Evolutionary conservation across 768 basidiomycete species (phyloP), one percentile per base, ranked within the genome.

Genomic region (Pleurotus ostreatus): DNA sequence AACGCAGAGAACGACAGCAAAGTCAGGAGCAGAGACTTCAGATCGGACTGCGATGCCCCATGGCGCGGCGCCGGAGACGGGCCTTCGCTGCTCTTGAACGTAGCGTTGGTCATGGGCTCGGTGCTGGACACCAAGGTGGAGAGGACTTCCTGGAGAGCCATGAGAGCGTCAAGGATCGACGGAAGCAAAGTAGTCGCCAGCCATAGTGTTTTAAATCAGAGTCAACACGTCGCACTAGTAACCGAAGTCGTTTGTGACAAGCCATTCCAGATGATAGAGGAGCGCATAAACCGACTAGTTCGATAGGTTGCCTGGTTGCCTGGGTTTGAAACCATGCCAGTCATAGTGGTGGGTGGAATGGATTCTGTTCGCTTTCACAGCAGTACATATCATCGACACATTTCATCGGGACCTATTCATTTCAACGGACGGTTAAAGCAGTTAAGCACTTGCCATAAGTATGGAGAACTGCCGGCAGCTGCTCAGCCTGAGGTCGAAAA

Each of bases 1-100:
- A 82, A 61, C 1, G 75, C 78, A 6, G 75, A 68, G 52, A 73
- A 70, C 1, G 82, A 81, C 46, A 65, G 60, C 12, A 69, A 52
- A 1, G 67, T 37, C 6, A 57, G 38, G 43, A 65, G 22, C 34
- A 64, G 45, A 13, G 58, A 61, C 9, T 57, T 49, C 7, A 68
- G 37, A 20, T 53, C 51, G 11, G 51, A 53, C 34, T 37, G 39
- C 13, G 51, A 23, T 22, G 39, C 39, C 8, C 3, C 15, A 18
- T 41, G 37, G 51, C 37, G 51, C 20, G 11, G 18, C 20, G 5
- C 8, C 4, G 38, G 18, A 16, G 38, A 18, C 39, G 11, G 12
- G 51, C 23, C 51, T 39, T 39, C 26, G 51, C 13, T 26, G 39
- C 8, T 38, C 12, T 53, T 39, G 16, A 41, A 4, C 20, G 51